Base-by-base conservation (phyloP, 1,139 yeast genomes). In the Martiniozyma asiatica region DNA sequence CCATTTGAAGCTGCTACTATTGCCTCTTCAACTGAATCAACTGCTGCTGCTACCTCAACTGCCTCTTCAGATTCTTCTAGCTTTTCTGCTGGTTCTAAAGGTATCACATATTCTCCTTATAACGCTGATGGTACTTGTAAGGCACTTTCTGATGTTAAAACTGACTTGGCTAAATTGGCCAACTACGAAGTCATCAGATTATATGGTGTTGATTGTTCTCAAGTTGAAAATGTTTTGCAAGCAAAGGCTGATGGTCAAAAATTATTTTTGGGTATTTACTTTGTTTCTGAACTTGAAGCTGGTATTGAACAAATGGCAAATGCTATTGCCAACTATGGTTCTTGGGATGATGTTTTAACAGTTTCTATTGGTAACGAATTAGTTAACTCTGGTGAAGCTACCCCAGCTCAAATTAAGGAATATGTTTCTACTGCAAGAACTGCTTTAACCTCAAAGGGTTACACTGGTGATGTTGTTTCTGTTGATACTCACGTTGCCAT, bases 81-180 rank as follows among this genome's bases (percentile, higher is more conserved):
- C 25, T 40, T 48, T 32, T 40, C 51, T 37, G 50, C 59, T 27
- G 50, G 61, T 30, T 61, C 70, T 36, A 61, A 61, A 50, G 93
- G 93, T 68, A 63, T 82, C 47, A 72, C 89, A 44, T 82, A 82
- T 69, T 68, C 92, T 35, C 94, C 94, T 43, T 79, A 80, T 70
- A 62, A 74, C 38, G 53, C 65, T 37, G 57, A 63, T 41, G 93
- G 93, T 57, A 63, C 64, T 21, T 82, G 94, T 67, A 82, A 81
- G 65, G 55, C 80, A 22, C 52, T 68, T 29, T 43, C 56, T 22
- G 63, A 66, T 46, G 76, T 82, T 43, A 59, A 68, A 41, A 47
- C 70, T 25, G 94, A 82, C 46, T 48, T 82, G 32, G 60, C 65
- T 27, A 38, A 55, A 39, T 63, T 82, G 45, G 39, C 69, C 27